Conservation (phyloP, 2,329 filamentous ascomycete genomes). For the Claviceps maximensis region DNA sequence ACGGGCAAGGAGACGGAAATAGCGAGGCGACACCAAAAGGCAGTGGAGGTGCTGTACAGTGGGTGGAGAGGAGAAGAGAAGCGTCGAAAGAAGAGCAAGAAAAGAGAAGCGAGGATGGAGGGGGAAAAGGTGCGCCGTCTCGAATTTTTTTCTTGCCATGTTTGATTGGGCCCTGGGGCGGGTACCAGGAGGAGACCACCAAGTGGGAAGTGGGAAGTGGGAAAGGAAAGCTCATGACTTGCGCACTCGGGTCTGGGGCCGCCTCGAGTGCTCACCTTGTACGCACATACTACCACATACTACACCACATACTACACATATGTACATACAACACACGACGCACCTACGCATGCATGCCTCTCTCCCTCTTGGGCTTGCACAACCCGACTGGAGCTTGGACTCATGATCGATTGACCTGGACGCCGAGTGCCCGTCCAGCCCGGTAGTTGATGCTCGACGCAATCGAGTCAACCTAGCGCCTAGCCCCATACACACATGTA, state of each 20-base stretch:
- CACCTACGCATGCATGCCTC: no score
- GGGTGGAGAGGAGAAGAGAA: slow-evolving; percentile 9
- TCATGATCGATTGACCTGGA: no score
- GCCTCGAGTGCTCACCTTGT: background rate
- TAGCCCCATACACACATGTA: no score
- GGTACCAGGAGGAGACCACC: slow-evolving; percentile 4
- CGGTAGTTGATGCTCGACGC: background rate
- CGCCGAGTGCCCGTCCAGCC: background rate
- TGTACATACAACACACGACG: no score
- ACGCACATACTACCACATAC: no score
- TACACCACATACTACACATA: no score
- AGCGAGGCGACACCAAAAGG: slow-evolving; percentile 11
- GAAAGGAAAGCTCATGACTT: background rate
- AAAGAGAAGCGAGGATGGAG: slow-evolving; percentile 15
- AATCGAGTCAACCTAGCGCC: background rate
- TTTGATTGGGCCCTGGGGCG: slow-evolving; percentile 23
- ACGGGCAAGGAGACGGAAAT: slow-evolving; percentile 14
- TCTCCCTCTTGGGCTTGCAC: background rate
- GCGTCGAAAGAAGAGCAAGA: slow-evolving; percentile 13
- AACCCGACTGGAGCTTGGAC: no score
- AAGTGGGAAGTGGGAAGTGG: no score
- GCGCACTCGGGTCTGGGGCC: background rate
- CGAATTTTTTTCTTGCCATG: slow-evolving; percentile 25
- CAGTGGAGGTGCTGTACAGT: slow-evolving; percentile 11
- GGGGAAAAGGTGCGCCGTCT: slow-evolving; percentile 13